A percentile compares a stretch with the other conserved stretches of the same genome.
These are phyloP conservation scores for Hura crepitans DNA, from an alignment of 441 rosid genomes.

Conservation along the genomic window DNA sequence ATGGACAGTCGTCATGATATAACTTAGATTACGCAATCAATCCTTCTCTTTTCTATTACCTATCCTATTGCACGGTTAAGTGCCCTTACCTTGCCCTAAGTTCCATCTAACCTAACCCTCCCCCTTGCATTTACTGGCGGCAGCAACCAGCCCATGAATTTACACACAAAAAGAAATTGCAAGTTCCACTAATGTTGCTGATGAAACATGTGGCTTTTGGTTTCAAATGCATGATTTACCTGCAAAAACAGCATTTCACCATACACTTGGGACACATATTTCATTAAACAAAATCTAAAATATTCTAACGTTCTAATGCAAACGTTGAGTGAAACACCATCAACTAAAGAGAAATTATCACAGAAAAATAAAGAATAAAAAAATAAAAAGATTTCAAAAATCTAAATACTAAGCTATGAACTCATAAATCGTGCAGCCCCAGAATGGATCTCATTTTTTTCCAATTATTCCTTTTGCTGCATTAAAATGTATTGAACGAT, in stretches of 20 bases:
- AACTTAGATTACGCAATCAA: neutral
- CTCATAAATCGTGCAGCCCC: neutral
- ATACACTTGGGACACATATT: constrained; percentile 13
- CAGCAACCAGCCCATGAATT: constrained; percentile 31
- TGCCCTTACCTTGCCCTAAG: constrained; percentile 37
- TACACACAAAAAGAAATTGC: constrained; percentile 27
- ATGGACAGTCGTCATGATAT: neutral
- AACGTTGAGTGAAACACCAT: neutral
- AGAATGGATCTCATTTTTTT: neutral
- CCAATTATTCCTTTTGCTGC: neutral
- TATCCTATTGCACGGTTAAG: constrained; percentile 10
- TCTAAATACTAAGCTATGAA: neutral
- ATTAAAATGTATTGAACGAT: neutral
- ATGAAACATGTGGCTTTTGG: constrained; percentile 11
- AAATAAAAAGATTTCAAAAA: neutral
- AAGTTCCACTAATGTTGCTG: constrained; percentile 18
- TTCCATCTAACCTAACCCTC: constrained; percentile 38
- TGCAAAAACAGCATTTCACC: constrained; percentile 31
- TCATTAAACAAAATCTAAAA: neutral
- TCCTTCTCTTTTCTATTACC: neutral
- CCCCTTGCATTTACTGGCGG: constrained; percentile 29
- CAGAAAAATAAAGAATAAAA: neutral
- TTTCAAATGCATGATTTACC: constrained; percentile 31
- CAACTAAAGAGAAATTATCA: neutral
- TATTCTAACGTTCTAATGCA: neutral